Conservation (phyloP, 2,329 filamentous ascomycete genomes). For the Acephala macrosclerotiorum region DNA sequence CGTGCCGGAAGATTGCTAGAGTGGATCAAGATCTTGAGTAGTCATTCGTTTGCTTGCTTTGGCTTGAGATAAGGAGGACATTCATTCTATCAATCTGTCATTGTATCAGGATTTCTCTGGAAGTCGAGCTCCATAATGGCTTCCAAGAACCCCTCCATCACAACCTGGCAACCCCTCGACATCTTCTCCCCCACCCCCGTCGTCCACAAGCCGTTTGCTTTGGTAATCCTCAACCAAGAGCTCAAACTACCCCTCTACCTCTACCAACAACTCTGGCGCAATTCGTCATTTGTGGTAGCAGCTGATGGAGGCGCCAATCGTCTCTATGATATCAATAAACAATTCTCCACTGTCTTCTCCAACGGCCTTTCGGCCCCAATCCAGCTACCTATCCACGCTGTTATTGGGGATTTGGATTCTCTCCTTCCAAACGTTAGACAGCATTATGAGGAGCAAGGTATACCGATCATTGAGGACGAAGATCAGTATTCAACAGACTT, state of each 20-base stretch:
- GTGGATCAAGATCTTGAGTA: not conserved
- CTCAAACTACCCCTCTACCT: conserved; percentile 53
- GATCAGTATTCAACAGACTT: conserved; percentile 94
- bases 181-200: conserved; percentile 36
- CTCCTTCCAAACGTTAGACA: conserved; percentile 65
- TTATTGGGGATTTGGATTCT: conserved; percentile 94
- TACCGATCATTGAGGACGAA: conserved; percentile 71
- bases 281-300: conserved; percentile 72
- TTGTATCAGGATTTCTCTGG: no score
- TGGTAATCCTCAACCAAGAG: conserved; percentile 69
- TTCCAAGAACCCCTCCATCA: conserved; percentile 5
- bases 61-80: not conserved
- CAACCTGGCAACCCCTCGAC: conserved; percentile 47
- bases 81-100: no score
- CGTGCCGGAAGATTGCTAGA: not conserved
- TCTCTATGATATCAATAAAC: conserved; percentile 58
- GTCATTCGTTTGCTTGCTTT: not conserved
- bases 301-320: conserved; percentile 92
- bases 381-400: conserved; percentile 56
- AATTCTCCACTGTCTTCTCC: conserved; percentile 9
- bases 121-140: not conserved
- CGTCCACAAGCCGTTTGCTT: conserved; percentile 48
- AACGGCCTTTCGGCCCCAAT: not conserved
- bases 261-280: conserved; percentile 40
- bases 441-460: conserved; percentile 53